phyloP scores from a whole-genome alignment of 140 eudicot species.

The Bidens hawaiensis region DNA sequence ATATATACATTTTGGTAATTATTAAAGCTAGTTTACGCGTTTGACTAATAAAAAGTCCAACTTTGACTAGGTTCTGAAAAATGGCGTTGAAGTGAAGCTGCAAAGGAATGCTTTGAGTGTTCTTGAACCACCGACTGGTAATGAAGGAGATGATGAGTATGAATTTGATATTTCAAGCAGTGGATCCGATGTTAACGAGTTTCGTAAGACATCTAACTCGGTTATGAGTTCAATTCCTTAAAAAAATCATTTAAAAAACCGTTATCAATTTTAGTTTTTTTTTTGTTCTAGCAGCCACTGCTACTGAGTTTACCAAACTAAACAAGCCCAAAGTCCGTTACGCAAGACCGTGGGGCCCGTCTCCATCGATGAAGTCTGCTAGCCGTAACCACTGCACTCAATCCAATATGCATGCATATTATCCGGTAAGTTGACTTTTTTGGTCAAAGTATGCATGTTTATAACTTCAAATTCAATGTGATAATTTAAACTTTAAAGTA shows the following conservation, averaged over 20 bases:
- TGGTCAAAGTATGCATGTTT: slow-evolving; percentile 13
- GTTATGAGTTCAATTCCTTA: background rate
- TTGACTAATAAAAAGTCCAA: background rate
- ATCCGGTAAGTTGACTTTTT: slow-evolving; percentile 51
- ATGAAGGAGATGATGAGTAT: slow-evolving; percentile 79
- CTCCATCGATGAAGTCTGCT: slow-evolving; percentile 54
- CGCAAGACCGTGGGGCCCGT: slow-evolving; percentile 66
- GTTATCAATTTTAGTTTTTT: background rate
- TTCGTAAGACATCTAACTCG: slow-evolving; percentile 43
- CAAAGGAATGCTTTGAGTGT: slow-evolving; percentile 97
- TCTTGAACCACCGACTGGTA: slow-evolving; percentile 95
- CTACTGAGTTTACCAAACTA: slow-evolving; percentile 62
- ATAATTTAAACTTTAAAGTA: background rate
- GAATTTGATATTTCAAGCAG: slow-evolving; percentile 86
- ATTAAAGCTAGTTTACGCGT: background rate
- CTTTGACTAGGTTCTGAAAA: slow-evolving; percentile 71
- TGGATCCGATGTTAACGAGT: slow-evolving; percentile 64
- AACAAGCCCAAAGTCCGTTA: slow-evolving; percentile 77
- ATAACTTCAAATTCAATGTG: slow-evolving; percentile 1
- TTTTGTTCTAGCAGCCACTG: slow-evolving; percentile 45
- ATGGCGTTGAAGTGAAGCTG: slow-evolving; percentile 96
- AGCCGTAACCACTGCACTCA: slow-evolving; percentile 31
- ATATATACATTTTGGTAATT: background rate
- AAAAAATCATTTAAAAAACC: background rate
- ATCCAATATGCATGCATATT: slow-evolving; percentile 37